Evolutionary conservation across 768 basidiomycete genomes (phyloP).

Genomic region (Lentinus tigrinus): DNA sequence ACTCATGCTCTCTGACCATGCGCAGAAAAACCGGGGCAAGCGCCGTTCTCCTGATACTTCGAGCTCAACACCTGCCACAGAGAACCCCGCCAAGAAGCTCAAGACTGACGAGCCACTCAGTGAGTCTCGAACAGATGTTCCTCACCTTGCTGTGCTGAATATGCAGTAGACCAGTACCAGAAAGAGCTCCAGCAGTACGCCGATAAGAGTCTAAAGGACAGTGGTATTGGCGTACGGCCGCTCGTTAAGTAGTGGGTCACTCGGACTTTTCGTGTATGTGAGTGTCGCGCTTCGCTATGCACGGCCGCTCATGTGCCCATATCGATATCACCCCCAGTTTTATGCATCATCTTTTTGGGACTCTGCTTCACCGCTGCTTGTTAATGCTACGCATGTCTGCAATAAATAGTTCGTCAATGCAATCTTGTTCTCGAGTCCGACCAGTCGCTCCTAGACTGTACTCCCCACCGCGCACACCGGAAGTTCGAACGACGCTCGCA

Average conservation of each 20-base stretch:
- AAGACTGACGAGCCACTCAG: constrained; percentile 35
- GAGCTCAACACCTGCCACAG: constrained; percentile 32
- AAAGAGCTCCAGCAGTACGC: constrained; percentile 41
- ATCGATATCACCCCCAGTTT: neutral
- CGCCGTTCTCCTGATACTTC: constrained; percentile 45
- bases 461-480: too few species aligned
- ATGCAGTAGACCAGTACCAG: constrained; percentile 37
- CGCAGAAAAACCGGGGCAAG: constrained; percentile 59
- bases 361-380: too few species aligned
- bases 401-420: neutral
- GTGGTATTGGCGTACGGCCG: constrained; percentile 42
- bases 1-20: neutral
- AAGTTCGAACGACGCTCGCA: neutral
- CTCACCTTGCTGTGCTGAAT: neutral
- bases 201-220: constrained; percentile 41
- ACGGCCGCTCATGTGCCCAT: too few species aligned
- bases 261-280: constrained; percentile 8
- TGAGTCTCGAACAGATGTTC: constrained; percentile 23
- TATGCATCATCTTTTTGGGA: neutral
- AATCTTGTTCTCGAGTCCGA: neutral
- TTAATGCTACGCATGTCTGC: too few species aligned
- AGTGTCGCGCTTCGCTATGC: too few species aligned
- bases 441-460: neutral
- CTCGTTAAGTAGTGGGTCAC: constrained; percentile 39
- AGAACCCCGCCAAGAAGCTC: constrained; percentile 40